Evolutionary conservation across 371 early-diverging fungal genomes (phyloP), one percentile per base, ranked within the genome.

Genomic region (Mortierella sp.): DNA sequence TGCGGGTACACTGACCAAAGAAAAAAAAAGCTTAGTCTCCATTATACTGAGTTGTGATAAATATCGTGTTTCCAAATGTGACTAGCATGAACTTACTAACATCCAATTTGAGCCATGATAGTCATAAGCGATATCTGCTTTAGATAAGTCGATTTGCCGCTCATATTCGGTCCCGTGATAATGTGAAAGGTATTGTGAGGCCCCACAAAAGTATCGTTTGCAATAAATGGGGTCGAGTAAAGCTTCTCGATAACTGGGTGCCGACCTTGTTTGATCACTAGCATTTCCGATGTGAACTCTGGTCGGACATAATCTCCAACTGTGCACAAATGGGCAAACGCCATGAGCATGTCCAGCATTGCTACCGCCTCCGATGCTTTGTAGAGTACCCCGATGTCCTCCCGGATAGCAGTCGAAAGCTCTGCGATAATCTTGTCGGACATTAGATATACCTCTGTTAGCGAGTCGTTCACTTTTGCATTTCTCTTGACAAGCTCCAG

Each of bases 141-240:
- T 37, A 99, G 71, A 76, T 98, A 99, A 7, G 99, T 97, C 16
- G 95, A 91, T 77, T 98, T 98, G 16, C 98, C 98, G 60, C 93
- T 93, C 99, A 99, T 99, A 79, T 99, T 99, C 1, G 99, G 96
- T 0, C 99, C 99, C 0, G 96, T 97, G 11, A 99, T 91, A 15
- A 99, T 84, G 50, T 95, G 95, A 64, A 99, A 88, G 19, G 88
- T 94, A 19, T 85, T 84, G 0, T 86, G 86, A 2, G 83, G 72
- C 21, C 88, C 85, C 1, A 91, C 90, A 79, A 88, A 93, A 6
- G 90, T 84, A 68, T 96, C 94, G 68, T 97, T 96, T 0, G 98
- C 87, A 0, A 95, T 88, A 28, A 91, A 89, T 5, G 82, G 68
- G 7, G 71, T 76, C 23, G 68, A 74, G 1, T 83, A 70, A 3